A percentile compares a stretch with the other conserved stretches of the same genome.
phyloP scores from a whole-genome alignment of 768 basidiomycete genomes.

The Suillus fuscotomentosus region DNA sequence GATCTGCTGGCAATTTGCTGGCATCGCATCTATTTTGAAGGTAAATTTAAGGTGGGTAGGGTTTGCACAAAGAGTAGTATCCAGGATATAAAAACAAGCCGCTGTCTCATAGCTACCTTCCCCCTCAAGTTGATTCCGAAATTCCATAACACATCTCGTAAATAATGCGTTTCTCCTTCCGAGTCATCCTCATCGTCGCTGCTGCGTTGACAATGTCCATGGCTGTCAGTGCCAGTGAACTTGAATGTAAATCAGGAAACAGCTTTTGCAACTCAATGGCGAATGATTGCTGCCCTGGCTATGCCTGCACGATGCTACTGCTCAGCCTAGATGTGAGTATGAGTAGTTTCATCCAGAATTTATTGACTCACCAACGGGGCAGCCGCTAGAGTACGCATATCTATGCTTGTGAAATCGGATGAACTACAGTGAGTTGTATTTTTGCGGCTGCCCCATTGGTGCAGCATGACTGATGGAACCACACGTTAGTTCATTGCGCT shows the following conservation, averaged over 20 bases:
- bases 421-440: too few species aligned
- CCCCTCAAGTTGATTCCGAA: neutral
- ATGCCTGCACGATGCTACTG: neutral
- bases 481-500: too few species aligned
- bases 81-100: neutral
- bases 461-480: too few species aligned
- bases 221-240: neutral
- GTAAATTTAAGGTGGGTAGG: too few species aligned
- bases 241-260: neutral
- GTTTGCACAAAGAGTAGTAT: too few species aligned
- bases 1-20: neutral
- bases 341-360: neutral
- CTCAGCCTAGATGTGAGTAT: neutral
- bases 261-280: fast-evolving
- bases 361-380: neutral
- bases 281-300: neutral
- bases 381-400: too few species aligned
- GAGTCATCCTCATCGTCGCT: neutral
- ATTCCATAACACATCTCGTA: neutral
- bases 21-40: neutral
- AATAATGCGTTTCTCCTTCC: neutral
- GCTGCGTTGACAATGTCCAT: neutral
- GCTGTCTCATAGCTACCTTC: neutral
- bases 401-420: too few species aligned
- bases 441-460: too few species aligned